phyloP scores from a whole-genome alignment of 371 early-diverging fungal genomes.

The Apophysomyces ossiformis region DNA sequence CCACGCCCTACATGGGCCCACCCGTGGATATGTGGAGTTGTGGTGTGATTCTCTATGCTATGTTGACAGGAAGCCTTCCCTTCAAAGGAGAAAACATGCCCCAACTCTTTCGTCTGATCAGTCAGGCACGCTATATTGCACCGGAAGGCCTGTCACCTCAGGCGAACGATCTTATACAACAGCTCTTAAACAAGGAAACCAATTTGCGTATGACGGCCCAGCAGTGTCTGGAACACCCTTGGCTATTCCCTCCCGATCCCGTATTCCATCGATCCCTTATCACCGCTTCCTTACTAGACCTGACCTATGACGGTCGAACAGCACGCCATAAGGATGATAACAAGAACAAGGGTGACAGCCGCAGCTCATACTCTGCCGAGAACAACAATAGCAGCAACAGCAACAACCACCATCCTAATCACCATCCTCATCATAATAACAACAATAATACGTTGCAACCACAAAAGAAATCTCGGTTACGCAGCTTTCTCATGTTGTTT shows the following conservation, averaged over 20 bases:
- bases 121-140: conserved; percentile 57
- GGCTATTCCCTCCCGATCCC: conserved; percentile 50
- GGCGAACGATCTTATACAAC: conserved; percentile 56
- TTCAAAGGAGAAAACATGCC: conserved; percentile 83
- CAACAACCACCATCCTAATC: no score
- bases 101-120: conserved; percentile 70
- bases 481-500: neutral
- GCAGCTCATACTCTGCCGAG: no score
- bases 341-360: neutral
- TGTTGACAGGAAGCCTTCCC: conserved; percentile 79
- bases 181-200: conserved; percentile 63
- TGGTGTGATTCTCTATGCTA: conserved; percentile 79
- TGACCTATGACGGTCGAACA: neutral
- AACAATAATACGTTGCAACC: neutral
- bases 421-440: neutral
- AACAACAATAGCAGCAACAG: no score
- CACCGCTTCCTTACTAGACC: conserved; percentile 2
- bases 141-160: conserved; percentile 49
- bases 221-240: conserved; percentile 77
- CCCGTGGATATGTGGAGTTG: conserved; percentile 82
- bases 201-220: conserved; percentile 73
- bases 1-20: conserved; percentile 75
- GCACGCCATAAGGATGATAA: neutral
- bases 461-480: conserved; percentile 7
- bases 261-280: neutral